Conservation (phyloP, 2,329 filamentous ascomycete species). For the Alternaria viburni region DNA sequence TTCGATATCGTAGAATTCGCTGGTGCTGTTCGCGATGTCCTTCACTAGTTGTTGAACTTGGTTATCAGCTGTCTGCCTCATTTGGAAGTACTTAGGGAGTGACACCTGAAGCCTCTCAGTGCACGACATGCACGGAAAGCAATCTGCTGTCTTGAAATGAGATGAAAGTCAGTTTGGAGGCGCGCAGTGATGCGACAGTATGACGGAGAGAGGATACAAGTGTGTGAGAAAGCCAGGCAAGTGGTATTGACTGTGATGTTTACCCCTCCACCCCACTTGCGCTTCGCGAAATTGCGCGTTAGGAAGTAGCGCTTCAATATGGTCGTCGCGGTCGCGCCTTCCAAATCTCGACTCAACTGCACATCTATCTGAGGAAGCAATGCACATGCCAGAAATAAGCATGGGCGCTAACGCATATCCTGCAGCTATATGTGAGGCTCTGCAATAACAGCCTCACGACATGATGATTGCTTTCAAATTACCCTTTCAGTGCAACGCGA, state of each 20-base stretch:
- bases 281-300: background rate
- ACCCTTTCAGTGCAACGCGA: background rate
- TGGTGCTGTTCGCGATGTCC: background rate
- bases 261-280: slow-evolving; percentile 3
- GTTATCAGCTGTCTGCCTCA: background rate
- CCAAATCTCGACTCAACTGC: background rate
- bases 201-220: background rate
- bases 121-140: no score
- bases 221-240: background rate
- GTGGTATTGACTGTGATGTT: background rate
- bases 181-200: background rate
- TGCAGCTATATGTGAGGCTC: background rate
- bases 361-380: fast-evolving
- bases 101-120: fast-evolving
- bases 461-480: background rate
- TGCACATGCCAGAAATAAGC: background rate
- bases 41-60: fast-evolving
- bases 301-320: background rate
- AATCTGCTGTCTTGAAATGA: background rate
- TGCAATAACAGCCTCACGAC: background rate
- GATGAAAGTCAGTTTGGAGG: background rate
- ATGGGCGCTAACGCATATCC: background rate
- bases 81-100: background rate
- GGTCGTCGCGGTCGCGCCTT: background rate
- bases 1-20: fast-evolving